phyloP scores from a whole-genome alignment of 352 stramenopile genomes.

The Phytopythium montanum region DNA sequence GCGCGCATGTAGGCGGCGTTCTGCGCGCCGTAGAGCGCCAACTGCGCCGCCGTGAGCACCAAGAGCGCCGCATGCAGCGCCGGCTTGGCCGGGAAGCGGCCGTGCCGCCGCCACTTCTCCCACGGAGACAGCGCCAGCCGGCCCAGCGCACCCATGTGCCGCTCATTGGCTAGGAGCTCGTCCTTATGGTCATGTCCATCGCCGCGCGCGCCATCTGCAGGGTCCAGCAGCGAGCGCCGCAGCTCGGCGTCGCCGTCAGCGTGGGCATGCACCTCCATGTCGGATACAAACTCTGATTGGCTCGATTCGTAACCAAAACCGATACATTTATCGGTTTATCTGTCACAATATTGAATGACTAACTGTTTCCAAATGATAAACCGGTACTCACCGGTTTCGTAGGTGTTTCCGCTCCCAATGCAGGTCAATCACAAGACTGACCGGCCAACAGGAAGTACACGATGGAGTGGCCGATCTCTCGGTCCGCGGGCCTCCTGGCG shows the following conservation, averaged over 20 bases:
- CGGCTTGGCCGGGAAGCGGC: conserved; percentile 85
- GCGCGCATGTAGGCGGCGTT: conserved; percentile 84
- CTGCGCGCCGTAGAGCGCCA: conserved; percentile 74
- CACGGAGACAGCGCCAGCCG: conserved; percentile 70
- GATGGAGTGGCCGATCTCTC: neutral
- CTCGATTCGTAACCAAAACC: too few species aligned
- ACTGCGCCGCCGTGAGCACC: conserved; percentile 62
- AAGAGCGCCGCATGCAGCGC: conserved; percentile 73
- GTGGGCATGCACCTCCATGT: neutral
- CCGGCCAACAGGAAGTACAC: neutral
- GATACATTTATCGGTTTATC: too few species aligned
- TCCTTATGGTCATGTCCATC: neutral
- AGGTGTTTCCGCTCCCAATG: neutral
- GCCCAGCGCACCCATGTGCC: conserved; percentile 43
- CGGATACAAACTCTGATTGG: too few species aligned
- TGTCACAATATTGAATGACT: too few species aligned
- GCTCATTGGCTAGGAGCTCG: neutral
- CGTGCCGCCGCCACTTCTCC: conserved; percentile 69
- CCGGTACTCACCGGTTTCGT: too few species aligned
- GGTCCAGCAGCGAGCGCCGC: conserved; percentile 20
- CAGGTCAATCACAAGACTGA: neutral
- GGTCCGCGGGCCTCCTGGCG: neutral
- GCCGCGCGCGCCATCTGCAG: conserved; percentile 3
- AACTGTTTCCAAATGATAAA: too few species aligned
- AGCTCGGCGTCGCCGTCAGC: conserved; percentile 10